phyloP scores from a whole-genome alignment of 352 stramenopile genomes.

The Pythium guiyangense region DNA sequence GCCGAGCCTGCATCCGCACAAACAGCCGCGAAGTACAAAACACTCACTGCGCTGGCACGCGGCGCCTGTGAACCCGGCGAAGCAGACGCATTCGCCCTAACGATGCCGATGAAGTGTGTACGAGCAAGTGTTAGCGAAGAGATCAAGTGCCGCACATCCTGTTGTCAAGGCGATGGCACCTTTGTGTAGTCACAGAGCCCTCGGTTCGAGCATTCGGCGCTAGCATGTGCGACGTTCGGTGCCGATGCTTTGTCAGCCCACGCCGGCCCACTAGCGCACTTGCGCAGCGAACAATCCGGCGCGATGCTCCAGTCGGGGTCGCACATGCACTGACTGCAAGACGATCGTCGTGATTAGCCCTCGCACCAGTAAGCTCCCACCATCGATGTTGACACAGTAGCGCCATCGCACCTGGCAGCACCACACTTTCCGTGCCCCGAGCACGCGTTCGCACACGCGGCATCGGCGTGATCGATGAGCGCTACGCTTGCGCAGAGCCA shows the following conservation, averaged over 20 bases:
- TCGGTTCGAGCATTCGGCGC: conserved; percentile 56
- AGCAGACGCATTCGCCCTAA: conserved; percentile 57
- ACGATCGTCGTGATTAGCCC: too few relatives aligned
- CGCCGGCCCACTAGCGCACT: conserved; percentile 59
- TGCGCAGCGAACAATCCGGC: conserved; percentile 64
- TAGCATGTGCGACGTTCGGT: conserved; percentile 46
- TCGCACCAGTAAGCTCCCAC: not conserved
- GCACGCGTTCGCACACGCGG: conserved; percentile 56
- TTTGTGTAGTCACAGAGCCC: conserved; percentile 59
- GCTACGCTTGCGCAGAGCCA: conserved; percentile 6
- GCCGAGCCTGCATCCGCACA: not conserved
- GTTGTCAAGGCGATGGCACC: conserved; percentile 9
- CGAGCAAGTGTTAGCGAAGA: too few relatives aligned
- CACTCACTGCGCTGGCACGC: conserved; percentile 53
- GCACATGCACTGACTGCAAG: conserved; percentile 58
- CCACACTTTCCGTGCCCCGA: conserved; percentile 55
- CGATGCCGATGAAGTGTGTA: too few relatives aligned
- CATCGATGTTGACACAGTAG: too few relatives aligned
- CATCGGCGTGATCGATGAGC: conserved; percentile 11
- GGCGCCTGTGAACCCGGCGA: conserved; percentile 46
- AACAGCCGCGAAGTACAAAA: not conserved
- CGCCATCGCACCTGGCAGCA: conserved; percentile 44
- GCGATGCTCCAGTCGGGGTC: conserved; percentile 55
- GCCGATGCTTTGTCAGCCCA: conserved; percentile 81
- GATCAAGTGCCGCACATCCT: too few relatives aligned